Evolutionary conservation across 805 yeast genomes (phyloP).

Genomic region (Debaryomyces hansenii): DNA sequence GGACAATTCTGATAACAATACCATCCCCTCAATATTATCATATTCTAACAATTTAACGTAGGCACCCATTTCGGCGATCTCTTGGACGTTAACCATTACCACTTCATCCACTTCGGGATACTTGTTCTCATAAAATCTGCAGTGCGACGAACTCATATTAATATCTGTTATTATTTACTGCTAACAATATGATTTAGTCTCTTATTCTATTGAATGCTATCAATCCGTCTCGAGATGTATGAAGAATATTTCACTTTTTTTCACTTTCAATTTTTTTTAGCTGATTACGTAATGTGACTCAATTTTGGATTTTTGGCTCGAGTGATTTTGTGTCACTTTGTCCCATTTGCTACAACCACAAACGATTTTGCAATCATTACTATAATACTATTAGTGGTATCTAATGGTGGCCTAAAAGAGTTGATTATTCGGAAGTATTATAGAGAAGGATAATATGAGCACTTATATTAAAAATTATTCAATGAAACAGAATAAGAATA

Average conservation of each 20-base stretch:
- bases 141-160: conserved; percentile 78
- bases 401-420: background rate
- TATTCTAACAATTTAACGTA: conserved; percentile 94
- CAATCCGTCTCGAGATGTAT: too few species aligned
- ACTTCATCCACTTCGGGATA: conserved; percentile 99
- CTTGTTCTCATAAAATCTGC: conserved; percentile 97
- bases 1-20: conserved; percentile 88
- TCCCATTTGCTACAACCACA: conserved; percentile 1
- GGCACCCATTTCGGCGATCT: conserved; percentile 99
- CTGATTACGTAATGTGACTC: background rate
- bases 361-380: conserved; percentile 2
- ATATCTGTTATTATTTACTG: background rate
- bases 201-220: background rate
- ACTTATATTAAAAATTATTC: background rate
- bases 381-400: background rate
- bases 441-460: conserved; percentile 6
- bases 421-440: background rate
- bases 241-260: background rate
- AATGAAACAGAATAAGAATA: background rate
- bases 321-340: background rate
- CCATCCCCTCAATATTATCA: conserved; percentile 99
- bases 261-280: background rate
- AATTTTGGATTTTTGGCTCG: background rate
- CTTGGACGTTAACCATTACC: conserved; percentile 98
- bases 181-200: background rate